Base-by-base conservation (phyloP, 1,284 basidiomycete genomes). In the Trametes versicolor region DNA sequence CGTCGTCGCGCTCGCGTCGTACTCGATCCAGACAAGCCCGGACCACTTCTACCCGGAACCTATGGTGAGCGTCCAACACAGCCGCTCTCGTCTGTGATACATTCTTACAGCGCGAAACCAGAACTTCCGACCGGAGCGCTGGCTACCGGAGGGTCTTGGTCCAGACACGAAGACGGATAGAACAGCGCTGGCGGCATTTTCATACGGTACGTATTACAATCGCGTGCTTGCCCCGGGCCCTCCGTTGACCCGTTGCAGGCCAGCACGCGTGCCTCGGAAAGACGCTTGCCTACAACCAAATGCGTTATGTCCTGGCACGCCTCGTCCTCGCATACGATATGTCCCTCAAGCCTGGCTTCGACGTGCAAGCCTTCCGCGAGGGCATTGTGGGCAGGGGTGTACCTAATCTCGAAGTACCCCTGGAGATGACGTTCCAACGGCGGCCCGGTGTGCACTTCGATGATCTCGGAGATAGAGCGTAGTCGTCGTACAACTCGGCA, bases 11-110 rank as follows among this genome's bases (percentile, higher is more conserved):
- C 65, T 73, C 12, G 70, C 74, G 6, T 69, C 73, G 17, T 75
- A 72, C 39, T 62, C 72, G 2, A 60, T 72, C 23, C 73, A 76
- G 36, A 63, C 65, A 6, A 58, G 65, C 32, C 53, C 60, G 0
- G 68, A 68, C 12, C 69, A 76, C 58, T 77, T 73, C 70, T 71
- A 29, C 34, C 72, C 75, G 0, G 67, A 72, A 1, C 71, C 74
- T 2, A 48, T 41, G 56, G 64, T 65, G 29, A 36, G 62, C 19
- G 4, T 43, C 3, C 13, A 10, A 17, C 10, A 12, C 41, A 2
- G 15, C 3, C 19, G 2, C 4, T 17, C 17, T 2, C 17, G 41
- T 43, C 3, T 19, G 19, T 4, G 6, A n/a, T 4, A 4, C 8
- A 8, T 19, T 2, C 37, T 39, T 13, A 39, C 17, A n/a, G 19